A percentile compares a stretch with the other conserved stretches of the same genome.
Conservation (phyloP, 2,329 filamentous ascomycete species). For the Venturia nashicola region DNA sequence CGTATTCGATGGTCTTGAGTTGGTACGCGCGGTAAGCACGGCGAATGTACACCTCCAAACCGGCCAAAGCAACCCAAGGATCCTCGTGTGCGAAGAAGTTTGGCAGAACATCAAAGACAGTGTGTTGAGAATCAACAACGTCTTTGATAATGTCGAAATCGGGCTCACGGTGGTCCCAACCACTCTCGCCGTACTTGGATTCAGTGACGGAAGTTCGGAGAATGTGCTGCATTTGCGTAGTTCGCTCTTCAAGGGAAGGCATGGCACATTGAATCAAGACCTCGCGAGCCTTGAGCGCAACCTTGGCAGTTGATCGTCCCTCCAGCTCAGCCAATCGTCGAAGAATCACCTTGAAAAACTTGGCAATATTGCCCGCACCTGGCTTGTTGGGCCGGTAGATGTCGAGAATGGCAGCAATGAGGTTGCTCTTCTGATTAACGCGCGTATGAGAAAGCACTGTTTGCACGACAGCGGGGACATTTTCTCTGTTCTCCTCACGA, state of each 20-base stretch:
- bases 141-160: constrained; percentile 88
- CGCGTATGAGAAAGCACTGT: constrained; percentile 89
- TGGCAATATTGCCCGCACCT: constrained; percentile 73
- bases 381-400: constrained; percentile 94
- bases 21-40: constrained; percentile 95
- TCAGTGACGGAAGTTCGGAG: constrained; percentile 89
- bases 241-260: constrained; percentile 89
- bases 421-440: constrained; percentile 85
- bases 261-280: constrained; percentile 94
- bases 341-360: constrained; percentile 72
- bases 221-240: constrained; percentile 97
- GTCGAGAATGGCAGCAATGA: constrained; percentile 82
- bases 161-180: constrained; percentile 91
- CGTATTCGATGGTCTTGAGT: constrained; percentile 79
- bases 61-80: constrained; percentile 85
- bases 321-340: constrained; percentile 85
- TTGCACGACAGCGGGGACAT: constrained; percentile 72
- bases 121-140: constrained; percentile 97
- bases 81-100: constrained; percentile 93
- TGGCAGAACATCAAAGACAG: constrained; percentile 89
- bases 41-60: constrained; percentile 90
- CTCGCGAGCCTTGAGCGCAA: constrained; percentile 92
- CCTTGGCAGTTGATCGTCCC: constrained; percentile 78
- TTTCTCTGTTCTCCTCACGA: constrained; percentile 92
- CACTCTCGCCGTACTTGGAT: constrained; percentile 93